phyloP scores from a whole-genome alignment of 2,329 filamentous ascomycete genomes.

The Pseudogymnoascus sp. region DNA sequence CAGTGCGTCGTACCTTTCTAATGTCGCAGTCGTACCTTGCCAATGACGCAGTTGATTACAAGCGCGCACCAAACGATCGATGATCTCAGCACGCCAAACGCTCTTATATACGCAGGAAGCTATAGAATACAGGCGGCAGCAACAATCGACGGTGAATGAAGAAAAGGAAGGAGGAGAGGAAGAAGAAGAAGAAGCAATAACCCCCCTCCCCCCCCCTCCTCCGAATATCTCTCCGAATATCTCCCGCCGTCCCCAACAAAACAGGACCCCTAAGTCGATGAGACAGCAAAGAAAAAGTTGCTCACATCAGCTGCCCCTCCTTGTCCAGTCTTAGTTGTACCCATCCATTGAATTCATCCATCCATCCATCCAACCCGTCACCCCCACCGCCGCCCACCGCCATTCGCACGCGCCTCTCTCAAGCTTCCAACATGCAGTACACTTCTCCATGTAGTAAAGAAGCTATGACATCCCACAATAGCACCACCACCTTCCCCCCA shows the following conservation, averaged over 20 bases:
- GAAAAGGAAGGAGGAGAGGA: background rate
- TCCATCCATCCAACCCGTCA: background rate
- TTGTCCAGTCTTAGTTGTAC: background rate
- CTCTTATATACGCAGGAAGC: conserved; percentile 1
- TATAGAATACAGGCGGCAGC: background rate
- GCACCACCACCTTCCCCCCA: background rate
- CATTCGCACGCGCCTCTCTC: background rate
- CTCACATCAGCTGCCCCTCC: conserved; percentile 5
- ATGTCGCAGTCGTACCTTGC: conserved; percentile 1
- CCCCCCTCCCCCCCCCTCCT: background rate
- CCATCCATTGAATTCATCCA: background rate
- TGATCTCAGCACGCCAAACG: background rate
- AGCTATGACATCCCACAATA: conserved; percentile 3
- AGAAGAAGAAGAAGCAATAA: background rate
- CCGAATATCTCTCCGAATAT: background rate
- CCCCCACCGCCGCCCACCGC: background rate
- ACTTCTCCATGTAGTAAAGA: conserved; percentile 6
- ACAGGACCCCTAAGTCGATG: background rate
- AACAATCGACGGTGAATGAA: background rate
- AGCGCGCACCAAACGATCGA: background rate
- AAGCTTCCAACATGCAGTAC: background rate
- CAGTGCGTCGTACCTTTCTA: background rate
- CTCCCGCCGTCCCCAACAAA: background rate
- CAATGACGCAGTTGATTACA: background rate
- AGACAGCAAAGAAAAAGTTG: background rate